Conservation (phyloP, 2,329 filamentous ascomycete species). For the Pseudopyrenochaeta lycopersici region DNA sequence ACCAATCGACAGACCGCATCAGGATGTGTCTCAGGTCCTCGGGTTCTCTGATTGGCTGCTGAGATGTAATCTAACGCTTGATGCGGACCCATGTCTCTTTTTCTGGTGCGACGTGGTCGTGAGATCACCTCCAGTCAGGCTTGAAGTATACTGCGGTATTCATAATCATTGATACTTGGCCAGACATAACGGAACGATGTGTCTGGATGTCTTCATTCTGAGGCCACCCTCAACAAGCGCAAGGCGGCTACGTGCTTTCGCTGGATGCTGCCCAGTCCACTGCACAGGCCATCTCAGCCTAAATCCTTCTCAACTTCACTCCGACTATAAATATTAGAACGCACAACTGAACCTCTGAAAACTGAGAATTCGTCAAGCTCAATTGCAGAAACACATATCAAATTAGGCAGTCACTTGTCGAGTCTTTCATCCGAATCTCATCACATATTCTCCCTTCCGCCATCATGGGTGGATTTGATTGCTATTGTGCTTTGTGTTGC, state of each 20-base stretch:
- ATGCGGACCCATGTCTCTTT: not conserved
- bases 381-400: too few relatives aligned
- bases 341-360: too few relatives aligned
- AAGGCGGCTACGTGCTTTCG: constrained; percentile 3
- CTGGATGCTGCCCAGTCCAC: not conserved
- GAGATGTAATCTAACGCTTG: not conserved
- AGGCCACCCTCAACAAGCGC: not conserved
- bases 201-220: too few relatives aligned
- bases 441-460: not conserved
- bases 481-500: constrained; percentile 29
- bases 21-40: not conserved
- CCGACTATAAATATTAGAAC: not conserved
- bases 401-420: too few relatives aligned
- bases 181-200: too few relatives aligned
- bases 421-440: too few relatives aligned
- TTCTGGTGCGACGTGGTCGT: too few relatives aligned
- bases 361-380: too few relatives aligned
- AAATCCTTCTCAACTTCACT: not conserved
- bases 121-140: too few relatives aligned
- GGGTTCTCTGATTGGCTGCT: not conserved
- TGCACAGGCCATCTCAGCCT: constrained; percentile 7
- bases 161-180: too few relatives aligned
- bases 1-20: not conserved
- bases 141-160: too few relatives aligned
- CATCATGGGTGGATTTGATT: constrained; percentile 26